Conservation (phyloP, 2,329 filamentous ascomycete species). For the Ascochyta rabiei region DNA sequence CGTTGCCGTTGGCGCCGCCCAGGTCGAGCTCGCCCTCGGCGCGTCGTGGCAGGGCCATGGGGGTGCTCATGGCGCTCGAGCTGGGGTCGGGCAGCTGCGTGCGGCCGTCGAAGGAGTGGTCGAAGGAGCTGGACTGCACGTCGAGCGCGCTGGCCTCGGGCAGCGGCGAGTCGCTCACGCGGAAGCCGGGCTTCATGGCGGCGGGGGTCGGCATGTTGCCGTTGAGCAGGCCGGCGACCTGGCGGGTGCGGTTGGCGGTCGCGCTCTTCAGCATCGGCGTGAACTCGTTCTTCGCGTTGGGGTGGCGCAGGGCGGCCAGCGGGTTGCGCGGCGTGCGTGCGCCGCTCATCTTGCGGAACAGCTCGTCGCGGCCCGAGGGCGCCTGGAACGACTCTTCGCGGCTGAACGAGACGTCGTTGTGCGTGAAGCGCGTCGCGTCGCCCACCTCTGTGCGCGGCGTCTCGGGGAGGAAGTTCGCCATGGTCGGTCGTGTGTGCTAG, state of each 20-base stretch:
- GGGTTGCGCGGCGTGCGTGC: constrained; percentile 73
- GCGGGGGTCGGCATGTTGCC: constrained; percentile 65
- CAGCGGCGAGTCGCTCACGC: constrained; percentile 75
- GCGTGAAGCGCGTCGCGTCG: constrained; percentile 77
- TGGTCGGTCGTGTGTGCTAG: constrained; percentile 35
- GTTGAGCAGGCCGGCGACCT: constrained; percentile 48
- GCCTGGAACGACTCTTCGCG: constrained; percentile 84
- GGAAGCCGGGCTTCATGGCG: constrained; percentile 65
- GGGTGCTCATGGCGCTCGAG: constrained; percentile 82
- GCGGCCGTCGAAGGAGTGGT: constrained; percentile 63
- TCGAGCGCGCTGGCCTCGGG: constrained; percentile 72
- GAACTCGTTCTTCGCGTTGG: constrained; percentile 73
- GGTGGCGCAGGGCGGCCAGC: constrained; percentile 64
- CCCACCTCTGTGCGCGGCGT: constrained; percentile 85
- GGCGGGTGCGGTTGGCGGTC: constrained; percentile 67
- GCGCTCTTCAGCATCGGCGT: constrained; percentile 89
- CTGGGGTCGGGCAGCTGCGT: constrained; percentile 79
- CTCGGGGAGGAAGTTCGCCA: constrained; percentile 66
- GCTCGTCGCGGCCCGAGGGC: constrained; percentile 73
- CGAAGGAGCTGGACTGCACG: constrained; percentile 53
- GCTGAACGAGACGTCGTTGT: constrained; percentile 76
- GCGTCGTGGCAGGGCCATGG: constrained; percentile 71
- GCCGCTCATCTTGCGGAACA: constrained; percentile 76
- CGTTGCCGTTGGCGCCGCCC: constrained; percentile 83
- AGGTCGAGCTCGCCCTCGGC: constrained; percentile 64